phyloP scores from a whole-genome alignment of 2,329 filamentous ascomycete species.

The Tolypocladium amazonense region DNA sequence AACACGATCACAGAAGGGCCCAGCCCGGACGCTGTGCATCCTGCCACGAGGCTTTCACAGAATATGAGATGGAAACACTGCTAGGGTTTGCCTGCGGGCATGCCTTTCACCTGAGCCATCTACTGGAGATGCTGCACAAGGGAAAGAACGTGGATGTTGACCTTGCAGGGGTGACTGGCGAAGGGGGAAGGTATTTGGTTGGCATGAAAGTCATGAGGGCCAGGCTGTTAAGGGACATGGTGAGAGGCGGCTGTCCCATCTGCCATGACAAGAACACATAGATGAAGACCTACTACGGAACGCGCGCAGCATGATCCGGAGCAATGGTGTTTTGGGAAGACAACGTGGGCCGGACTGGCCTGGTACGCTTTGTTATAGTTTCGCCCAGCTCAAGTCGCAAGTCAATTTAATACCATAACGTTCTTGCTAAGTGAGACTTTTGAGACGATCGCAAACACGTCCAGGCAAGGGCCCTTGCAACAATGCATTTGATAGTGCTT shows the following conservation, averaged over 20 bases:
- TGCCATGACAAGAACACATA: constrained; percentile 26
- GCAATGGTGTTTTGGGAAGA: constrained; percentile 1
- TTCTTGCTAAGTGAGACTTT: background rate
- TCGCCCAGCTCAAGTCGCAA: background rate
- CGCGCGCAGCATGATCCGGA: background rate
- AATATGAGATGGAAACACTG: constrained; percentile 58
- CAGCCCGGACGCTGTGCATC: constrained; percentile 48
- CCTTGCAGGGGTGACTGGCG: constrained; percentile 30
- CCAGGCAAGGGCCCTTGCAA: background rate
- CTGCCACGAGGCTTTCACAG: constrained; percentile 45
- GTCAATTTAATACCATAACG: background rate
- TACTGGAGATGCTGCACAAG: constrained; percentile 44
- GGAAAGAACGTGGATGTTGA: constrained; percentile 35
- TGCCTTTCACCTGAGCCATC: constrained; percentile 66
- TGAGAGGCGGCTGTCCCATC: constrained; percentile 54
- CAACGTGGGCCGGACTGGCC: background rate
- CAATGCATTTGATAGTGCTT: background rate
- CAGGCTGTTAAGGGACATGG: constrained; percentile 60
- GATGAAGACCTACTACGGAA: background rate
- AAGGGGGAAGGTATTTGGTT: constrained; percentile 50
- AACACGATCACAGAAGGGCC: constrained; percentile 20
- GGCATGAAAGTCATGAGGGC: constrained; percentile 84
- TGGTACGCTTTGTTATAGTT: background rate
- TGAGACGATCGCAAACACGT: background rate
- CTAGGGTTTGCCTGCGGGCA: constrained; percentile 76